Base-by-base conservation (phyloP, 306 rosid species). In the Lathyrus oleraceus region DNA sequence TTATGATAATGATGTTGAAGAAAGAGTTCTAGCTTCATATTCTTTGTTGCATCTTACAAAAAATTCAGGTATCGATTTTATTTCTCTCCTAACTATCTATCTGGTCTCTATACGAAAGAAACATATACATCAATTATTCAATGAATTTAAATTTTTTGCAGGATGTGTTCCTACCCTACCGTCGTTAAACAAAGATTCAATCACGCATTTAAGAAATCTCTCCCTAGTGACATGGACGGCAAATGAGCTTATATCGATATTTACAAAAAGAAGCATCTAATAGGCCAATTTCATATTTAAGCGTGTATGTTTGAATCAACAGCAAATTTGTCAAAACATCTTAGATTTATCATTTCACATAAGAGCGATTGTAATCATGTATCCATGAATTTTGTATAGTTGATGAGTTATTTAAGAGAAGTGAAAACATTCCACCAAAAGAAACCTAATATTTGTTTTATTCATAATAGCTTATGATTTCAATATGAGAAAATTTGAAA, bases 151-250 rank as follows among this genome's bases (percentile, higher is more conserved):
- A 42, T 0, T 35, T 35, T 1, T 8, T 35, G 76, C 44, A 80
- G 96, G 79, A 23, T 58, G 78, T 63, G 73, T 64, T 40, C 71
- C 83, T 20, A 56, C 47, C 44, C 28, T 81, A 4, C 47, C 70
- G 65, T 78, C 79, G 32, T 9, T 65, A 42, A 78, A 83, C 13
- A 81, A 80, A 32, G 88, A 83, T 23, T 76, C 88, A 58, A 43
- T 86, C n/a, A 49, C 76, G 42, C 73, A 82, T 17, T 95, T 92
- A 15, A 67, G 66, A 76, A 85, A 89, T 69, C 91, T 92, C 65
- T 88, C 90, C 20, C 85, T 86, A 2, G 87, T 89, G 75, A 92
- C 96, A 19, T 89, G 96, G 98, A 89, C 98, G 23, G 96, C 98
- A 9, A 67, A 71, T 19, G 90, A 89, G 60, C 91, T 89, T 42